phyloP scores from a whole-genome alignment of 768 basidiomycete genomes.

The Albatrellus ellisii region DNA sequence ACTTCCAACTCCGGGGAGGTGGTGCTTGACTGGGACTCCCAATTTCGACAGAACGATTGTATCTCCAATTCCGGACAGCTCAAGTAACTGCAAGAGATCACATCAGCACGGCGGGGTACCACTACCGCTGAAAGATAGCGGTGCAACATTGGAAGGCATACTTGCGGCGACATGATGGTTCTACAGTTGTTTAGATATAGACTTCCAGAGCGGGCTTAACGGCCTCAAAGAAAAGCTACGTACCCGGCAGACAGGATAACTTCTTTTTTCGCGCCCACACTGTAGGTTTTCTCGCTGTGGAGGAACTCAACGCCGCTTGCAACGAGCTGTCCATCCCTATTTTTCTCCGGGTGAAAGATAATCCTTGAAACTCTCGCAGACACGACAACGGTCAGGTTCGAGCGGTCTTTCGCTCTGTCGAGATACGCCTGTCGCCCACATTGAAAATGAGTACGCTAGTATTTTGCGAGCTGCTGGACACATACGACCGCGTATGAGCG shows the following conservation, averaged over 20 bases:
- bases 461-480: neutral
- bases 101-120: neutral
- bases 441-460: no score
- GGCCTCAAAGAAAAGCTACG: neutral
- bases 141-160: neutral
- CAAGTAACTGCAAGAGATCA: constrained; percentile 25
- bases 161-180: neutral
- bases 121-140: neutral
- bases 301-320: constrained; percentile 26
- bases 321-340: constrained; percentile 6
- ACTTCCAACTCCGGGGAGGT: constrained; percentile 28
- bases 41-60: constrained; percentile 16
- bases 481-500: neutral
- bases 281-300: constrained; percentile 15
- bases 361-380: constrained; percentile 10
- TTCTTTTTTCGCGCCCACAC: constrained; percentile 25
- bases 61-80: constrained; percentile 30
- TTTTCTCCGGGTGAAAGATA: constrained; percentile 10
- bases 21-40: constrained; percentile 20
- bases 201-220: neutral
- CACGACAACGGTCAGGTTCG: constrained; percentile 9
- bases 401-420: neutral
- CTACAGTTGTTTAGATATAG: neutral
- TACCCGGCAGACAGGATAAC: constrained; percentile 32
- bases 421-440: neutral